A percentile compares a stretch with the other conserved stretches of the same genome.
Conservation (phyloP, 1,284 basidiomycete genomes). For the Cutaneotrichosporon sp. region DNA sequence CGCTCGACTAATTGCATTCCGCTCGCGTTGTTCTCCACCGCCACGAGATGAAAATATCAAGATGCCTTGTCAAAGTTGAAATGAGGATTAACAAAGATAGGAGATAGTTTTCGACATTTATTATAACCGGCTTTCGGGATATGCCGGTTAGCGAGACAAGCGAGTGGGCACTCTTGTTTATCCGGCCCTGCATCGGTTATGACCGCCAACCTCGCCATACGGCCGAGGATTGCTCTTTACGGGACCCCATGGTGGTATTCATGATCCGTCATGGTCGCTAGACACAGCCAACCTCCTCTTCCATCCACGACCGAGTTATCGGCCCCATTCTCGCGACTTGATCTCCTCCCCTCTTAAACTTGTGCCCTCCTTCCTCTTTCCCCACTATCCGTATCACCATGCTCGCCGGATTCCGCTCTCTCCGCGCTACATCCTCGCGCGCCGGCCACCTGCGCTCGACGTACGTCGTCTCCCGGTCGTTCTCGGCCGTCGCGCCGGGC, state of each 20-base stretch:
- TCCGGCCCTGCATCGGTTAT: neutral
- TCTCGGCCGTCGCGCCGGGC: slow-evolving; percentile 12
- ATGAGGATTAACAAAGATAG: neutral
- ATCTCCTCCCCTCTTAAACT: neutral
- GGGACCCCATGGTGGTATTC: neutral
- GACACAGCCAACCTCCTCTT: neutral
- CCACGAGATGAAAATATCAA: neutral
- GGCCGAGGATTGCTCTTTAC: neutral
- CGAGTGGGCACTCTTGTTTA: neutral
- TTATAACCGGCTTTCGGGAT: neutral
- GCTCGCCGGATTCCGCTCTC: slow-evolving; percentile 15
- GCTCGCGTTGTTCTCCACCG: neutral
- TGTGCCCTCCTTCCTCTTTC: neutral
- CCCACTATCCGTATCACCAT: slow-evolving; percentile 1
- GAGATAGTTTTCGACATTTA: neutral
- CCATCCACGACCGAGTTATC: neutral
- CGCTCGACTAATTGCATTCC: too few relatives aligned
- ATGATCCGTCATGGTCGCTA: neutral
- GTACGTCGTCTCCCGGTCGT: neutral
- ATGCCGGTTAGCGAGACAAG: neutral
- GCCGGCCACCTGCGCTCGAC: slow-evolving; percentile 5
- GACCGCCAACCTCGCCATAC: slow-evolving; percentile 7
- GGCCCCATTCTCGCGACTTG: neutral
- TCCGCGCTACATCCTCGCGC: slow-evolving; percentile 5
- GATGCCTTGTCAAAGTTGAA: neutral